These are phyloP conservation scores for Didymella lethalis DNA, from an alignment of 2,329 filamentous ascomycete species.

Conservation along the genomic window DNA sequence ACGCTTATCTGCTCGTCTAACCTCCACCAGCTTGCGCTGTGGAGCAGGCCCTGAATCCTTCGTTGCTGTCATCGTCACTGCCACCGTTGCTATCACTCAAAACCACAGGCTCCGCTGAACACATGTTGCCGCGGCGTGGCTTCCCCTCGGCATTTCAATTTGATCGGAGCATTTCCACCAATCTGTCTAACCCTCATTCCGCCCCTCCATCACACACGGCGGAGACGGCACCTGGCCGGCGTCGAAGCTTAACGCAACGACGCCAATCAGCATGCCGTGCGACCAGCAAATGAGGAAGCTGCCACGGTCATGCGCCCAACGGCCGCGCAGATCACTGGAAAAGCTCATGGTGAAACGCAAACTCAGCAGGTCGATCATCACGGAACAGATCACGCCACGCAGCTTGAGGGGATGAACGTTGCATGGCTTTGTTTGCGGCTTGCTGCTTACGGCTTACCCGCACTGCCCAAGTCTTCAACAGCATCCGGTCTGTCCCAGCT, in stretches of 20 bases:
- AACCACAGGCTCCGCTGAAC: conserved; percentile 6
- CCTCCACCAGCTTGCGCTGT: neutral
- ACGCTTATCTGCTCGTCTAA: neutral
- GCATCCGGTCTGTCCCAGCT: conserved; percentile 79
- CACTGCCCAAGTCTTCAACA: conserved; percentile 68
- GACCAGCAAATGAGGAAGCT: conserved; percentile 37
- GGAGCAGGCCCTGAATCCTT: neutral
- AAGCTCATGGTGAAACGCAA: conserved; percentile 18
- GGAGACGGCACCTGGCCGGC: conserved; percentile 30
- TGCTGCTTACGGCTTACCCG: conserved; percentile 21
- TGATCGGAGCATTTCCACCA: conserved; percentile 12
- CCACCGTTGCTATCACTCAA: neutral
- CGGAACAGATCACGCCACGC: conserved; percentile 30
- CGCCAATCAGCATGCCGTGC: conserved; percentile 35
- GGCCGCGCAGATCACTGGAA: conserved; percentile 44
- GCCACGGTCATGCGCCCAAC: conserved; percentile 48
- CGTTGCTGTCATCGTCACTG: neutral
- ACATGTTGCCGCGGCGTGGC: conserved; percentile 18
- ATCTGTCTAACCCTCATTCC: conserved; percentile 22
- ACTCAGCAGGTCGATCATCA: conserved; percentile 24
- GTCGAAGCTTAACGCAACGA: conserved; percentile 39
- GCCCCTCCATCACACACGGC: conserved; percentile 29
- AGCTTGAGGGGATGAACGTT: conserved; percentile 6
- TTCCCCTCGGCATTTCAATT: conserved; percentile 15
- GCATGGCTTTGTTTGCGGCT: neutral